Conservation (phyloP, 148 eudicot genomes). For the Camellia japonica region DNA sequence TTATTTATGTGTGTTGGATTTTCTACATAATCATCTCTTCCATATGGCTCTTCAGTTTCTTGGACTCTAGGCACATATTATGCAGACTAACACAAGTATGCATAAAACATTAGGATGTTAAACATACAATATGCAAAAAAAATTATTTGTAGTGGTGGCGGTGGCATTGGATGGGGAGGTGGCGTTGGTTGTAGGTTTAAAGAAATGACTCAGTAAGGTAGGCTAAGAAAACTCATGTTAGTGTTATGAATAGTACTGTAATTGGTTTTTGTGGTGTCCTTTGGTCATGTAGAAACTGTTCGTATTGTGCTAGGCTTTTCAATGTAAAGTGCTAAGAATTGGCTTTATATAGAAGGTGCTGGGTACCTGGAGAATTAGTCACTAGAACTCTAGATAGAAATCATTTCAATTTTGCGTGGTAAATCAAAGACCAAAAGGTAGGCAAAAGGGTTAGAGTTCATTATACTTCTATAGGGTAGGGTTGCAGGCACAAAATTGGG, state of each 20-base stretch:
- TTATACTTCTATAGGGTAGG: no score
- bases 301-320: background rate
- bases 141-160: background rate
- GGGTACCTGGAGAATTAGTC: background rate
- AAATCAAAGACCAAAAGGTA: background rate
- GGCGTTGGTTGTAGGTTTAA: background rate
- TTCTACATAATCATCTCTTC: background rate
- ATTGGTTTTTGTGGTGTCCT: background rate
- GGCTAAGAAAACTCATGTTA: background rate
- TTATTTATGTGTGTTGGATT: background rate
- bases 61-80: background rate
- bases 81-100: background rate
- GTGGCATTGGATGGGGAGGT: background rate
- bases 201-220: background rate
- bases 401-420: background rate
- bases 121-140: background rate
- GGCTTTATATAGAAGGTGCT: background rate
- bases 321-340: background rate
- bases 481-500: background rate
- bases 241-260: background rate
- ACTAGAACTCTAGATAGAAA: background rate
- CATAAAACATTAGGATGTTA: background rate
- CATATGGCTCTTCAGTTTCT: background rate
- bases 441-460: background rate
- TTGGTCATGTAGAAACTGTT: background rate